Percentiles rank a stretch among this genome's conserved stretches.
Conservation (phyloP, 1,284 basidiomycete species). For the Austroboletus niveus region DNA sequence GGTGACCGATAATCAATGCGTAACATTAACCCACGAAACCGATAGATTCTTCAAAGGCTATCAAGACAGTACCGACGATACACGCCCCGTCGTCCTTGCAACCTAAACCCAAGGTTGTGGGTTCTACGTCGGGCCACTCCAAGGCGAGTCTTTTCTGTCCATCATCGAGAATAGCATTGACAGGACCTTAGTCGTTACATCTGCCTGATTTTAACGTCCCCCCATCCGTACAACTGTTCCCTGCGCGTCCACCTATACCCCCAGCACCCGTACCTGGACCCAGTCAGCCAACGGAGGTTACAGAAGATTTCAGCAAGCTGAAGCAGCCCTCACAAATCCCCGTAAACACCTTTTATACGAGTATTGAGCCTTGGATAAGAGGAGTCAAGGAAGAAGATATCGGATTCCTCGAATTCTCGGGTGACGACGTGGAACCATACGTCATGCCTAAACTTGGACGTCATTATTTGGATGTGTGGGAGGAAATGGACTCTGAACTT, state of each 20-base stretch:
- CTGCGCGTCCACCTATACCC: slow-evolving; percentile 63
- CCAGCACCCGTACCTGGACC: slow-evolving; percentile 74
- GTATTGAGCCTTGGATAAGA: slow-evolving; percentile 84
- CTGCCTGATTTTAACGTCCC: slow-evolving; percentile 63
- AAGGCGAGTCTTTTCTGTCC: slow-evolving; percentile 44
- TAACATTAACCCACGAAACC: neutral
- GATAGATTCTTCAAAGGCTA: slow-evolving; percentile 49
- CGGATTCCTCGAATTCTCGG: slow-evolving; percentile 85
- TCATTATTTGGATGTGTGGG: slow-evolving; percentile 90
- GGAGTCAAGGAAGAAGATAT: slow-evolving; percentile 88
- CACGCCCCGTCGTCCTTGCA: slow-evolving; percentile 35
- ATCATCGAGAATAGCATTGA: slow-evolving; percentile 13
- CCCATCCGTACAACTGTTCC: slow-evolving; percentile 48
- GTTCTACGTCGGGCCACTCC: slow-evolving; percentile 42
- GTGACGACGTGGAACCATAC: slow-evolving; percentile 84
- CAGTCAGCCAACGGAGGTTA: slow-evolving; percentile 77
- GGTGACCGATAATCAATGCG: neutral
- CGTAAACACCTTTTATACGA: slow-evolving; percentile 76
- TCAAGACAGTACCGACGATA: slow-evolving; percentile 52
- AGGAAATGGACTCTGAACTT: slow-evolving; percentile 78
- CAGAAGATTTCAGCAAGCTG: slow-evolving; percentile 81
- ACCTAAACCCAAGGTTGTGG: slow-evolving; percentile 52
- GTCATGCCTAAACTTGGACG: slow-evolving; percentile 84
- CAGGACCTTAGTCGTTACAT: slow-evolving; percentile 33
- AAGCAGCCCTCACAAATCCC: slow-evolving; percentile 70